These are phyloP conservation scores for Annulohypoxylon moriforme DNA, from an alignment of 495 filamentous ascomycete species.

Conservation along the genomic window DNA sequence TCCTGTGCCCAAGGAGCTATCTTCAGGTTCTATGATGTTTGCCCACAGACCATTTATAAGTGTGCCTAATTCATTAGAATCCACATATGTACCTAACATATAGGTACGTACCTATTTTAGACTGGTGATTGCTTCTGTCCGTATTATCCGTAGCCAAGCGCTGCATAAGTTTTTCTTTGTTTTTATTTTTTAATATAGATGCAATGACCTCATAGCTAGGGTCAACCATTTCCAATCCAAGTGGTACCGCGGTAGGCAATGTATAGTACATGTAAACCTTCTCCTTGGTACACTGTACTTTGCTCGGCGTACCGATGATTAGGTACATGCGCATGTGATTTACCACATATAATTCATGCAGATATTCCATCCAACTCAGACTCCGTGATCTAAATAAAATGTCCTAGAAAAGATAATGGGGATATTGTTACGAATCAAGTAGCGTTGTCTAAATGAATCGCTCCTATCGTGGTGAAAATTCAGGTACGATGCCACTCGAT, in stretches of 20 bases:
- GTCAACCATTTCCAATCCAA: not conserved
- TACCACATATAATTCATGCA: not conserved
- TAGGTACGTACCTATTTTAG: too few relatives aligned
- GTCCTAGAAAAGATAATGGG: not conserved
- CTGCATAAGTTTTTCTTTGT: not conserved
- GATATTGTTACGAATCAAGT: constrained; percentile 6
- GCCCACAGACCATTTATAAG: not conserved
- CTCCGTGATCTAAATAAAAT: not conserved
- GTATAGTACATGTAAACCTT: not conserved
- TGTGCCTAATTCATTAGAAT: not conserved
- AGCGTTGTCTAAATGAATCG: not conserved
- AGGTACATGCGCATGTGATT: not conserved
- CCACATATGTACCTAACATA: too few relatives aligned
- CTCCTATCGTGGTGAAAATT: not conserved
- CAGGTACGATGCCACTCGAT: not conserved
- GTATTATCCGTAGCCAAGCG: not conserved
- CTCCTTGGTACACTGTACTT: not conserved
- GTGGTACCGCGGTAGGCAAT: not conserved
- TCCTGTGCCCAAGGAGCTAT: not conserved
- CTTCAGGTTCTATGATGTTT: not conserved
- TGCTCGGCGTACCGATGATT: not conserved
- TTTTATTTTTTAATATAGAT: constrained; percentile 8
- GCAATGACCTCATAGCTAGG: constrained; percentile 23
- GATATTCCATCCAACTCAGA: not conserved
- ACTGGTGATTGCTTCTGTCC: not conserved